These are phyloP conservation scores for Neoarthrinium moseri DNA, from an alignment of 2,329 filamentous ascomycete genomes.

Conservation along the genomic window DNA sequence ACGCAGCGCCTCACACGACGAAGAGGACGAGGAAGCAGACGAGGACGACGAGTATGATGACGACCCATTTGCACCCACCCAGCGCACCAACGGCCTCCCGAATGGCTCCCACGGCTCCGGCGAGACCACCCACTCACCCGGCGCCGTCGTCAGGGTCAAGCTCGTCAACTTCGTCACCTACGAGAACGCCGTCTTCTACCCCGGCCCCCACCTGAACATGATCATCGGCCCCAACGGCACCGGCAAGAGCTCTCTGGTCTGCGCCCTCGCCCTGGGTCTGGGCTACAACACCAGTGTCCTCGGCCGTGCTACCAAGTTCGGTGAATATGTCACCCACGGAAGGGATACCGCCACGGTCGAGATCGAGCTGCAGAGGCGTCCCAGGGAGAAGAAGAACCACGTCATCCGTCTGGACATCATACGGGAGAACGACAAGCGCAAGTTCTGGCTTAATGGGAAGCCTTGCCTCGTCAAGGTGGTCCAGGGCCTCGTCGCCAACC, in stretches of 20 bases:
- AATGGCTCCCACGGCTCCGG: neutral
- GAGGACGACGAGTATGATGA: slow-evolving; percentile 1
- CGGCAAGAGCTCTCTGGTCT: slow-evolving; percentile 95
- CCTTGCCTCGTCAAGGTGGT: slow-evolving; percentile 63
- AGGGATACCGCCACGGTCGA: slow-evolving; percentile 77
- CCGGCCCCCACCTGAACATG: slow-evolving; percentile 95
- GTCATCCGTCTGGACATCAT: slow-evolving; percentile 75
- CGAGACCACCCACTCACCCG: slow-evolving; percentile 65
- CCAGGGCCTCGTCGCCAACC: slow-evolving; percentile 62
- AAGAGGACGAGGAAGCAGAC: slow-evolving; percentile 21
- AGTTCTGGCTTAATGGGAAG: slow-evolving; percentile 75
- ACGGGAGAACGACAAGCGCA: slow-evolving; percentile 76
- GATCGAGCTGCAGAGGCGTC: slow-evolving; percentile 77
- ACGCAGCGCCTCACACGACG: slow-evolving; percentile 31
- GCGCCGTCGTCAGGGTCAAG: slow-evolving; percentile 84
- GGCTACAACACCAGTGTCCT: slow-evolving; percentile 81
- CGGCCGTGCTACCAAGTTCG: slow-evolving; percentile 79
- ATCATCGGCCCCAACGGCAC: slow-evolving; percentile 98
- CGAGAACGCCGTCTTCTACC: slow-evolving; percentile 84
- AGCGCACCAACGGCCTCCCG: neutral
- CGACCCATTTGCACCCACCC: neutral
- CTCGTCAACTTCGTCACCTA: slow-evolving; percentile 94
- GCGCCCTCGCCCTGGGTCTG: slow-evolving; percentile 90
- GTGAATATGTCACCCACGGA: slow-evolving; percentile 93
- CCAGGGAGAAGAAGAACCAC: slow-evolving; percentile 62